phyloP scores from a whole-genome alignment of 1,139 yeast genomes.

The Candida sojae region DNA sequence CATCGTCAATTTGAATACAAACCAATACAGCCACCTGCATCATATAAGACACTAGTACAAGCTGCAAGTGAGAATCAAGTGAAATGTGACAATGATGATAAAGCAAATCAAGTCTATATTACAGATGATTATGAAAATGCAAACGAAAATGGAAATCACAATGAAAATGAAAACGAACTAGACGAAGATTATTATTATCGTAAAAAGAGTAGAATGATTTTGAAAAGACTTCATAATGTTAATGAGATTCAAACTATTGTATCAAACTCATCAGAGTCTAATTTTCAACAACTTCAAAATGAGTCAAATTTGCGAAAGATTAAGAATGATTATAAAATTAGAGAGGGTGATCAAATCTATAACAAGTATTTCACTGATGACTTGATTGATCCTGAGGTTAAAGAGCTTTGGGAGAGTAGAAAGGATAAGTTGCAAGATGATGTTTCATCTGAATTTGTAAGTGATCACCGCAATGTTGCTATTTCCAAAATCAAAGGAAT shows the following conservation, averaged over 20 bases:
- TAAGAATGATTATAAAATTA: conserved; percentile 43
- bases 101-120: not conserved
- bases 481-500: not conserved
- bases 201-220: conserved; percentile 12
- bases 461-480: not conserved
- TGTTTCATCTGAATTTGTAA: not conserved
- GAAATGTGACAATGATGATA: not conserved
- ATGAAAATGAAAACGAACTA: conserved; percentile 7
- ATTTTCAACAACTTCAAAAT: conserved; percentile 25
- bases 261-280: conserved; percentile 5
- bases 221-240: conserved; percentile 6
- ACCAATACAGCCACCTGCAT: conserved; percentile 18
- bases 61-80: not conserved
- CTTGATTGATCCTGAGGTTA: conserved; percentile 52
- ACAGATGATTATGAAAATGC: not conserved
- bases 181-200: conserved; percentile 17
- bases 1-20: conserved; percentile 35
- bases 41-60: not conserved
- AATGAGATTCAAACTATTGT: not conserved
- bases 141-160: too few relatives aligned
- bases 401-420: conserved; percentile 52
- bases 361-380: conserved; percentile 40
- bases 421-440: conserved; percentile 10
- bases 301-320: conserved; percentile 24
- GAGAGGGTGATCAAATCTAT: conserved; percentile 52